Conservation (phyloP, 768 basidiomycete species). For the Mycena vitilis region DNA sequence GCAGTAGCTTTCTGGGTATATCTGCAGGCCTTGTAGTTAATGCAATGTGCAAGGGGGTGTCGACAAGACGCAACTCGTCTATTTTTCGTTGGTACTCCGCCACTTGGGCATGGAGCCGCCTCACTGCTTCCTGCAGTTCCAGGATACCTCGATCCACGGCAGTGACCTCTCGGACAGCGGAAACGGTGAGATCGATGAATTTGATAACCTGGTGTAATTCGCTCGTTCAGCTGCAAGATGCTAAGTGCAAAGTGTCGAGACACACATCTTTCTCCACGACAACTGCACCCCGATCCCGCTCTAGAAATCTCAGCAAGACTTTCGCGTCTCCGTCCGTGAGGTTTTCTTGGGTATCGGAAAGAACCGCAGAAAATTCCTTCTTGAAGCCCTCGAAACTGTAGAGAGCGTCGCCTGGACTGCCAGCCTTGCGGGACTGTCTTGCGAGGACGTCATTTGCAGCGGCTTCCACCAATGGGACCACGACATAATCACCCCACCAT, state of each 20-base stretch:
- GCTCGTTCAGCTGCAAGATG: slow-evolving; percentile 13
- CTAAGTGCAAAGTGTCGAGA: neutral
- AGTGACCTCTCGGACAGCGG: slow-evolving; percentile 63
- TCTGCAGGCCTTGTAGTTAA: slow-evolving; percentile 50
- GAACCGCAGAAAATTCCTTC: slow-evolving; percentile 59
- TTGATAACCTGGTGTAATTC: slow-evolving; percentile 75
- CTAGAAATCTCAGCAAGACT: slow-evolving; percentile 80
- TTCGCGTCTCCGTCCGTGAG: slow-evolving; percentile 74
- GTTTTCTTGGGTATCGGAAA: slow-evolving; percentile 33
- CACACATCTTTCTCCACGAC: slow-evolving; percentile 77
- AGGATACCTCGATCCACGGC: slow-evolving; percentile 87
- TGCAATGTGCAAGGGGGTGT: slow-evolving; percentile 2
- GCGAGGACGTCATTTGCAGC: slow-evolving; percentile 70
- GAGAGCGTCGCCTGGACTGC: slow-evolving; percentile 68
- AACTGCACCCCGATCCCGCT: slow-evolving; percentile 77
- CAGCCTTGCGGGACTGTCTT: slow-evolving; percentile 54
- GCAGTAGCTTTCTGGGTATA: slow-evolving; percentile 72
- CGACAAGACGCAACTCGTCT: slow-evolving; percentile 64
- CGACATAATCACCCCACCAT: slow-evolving; percentile 80
- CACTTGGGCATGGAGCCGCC: slow-evolving; percentile 76
- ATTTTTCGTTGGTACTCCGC: slow-evolving; percentile 77
- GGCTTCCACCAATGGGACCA: slow-evolving; percentile 70
- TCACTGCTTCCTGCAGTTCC: slow-evolving; percentile 79
- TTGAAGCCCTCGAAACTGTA: slow-evolving; percentile 74
- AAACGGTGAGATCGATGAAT: slow-evolving; percentile 62